Percentiles rank a stretch among this genome's conserved stretches.
phyloP scores from a whole-genome alignment of 129 eudicot genomes.

The Escallonia rubra region DNA sequence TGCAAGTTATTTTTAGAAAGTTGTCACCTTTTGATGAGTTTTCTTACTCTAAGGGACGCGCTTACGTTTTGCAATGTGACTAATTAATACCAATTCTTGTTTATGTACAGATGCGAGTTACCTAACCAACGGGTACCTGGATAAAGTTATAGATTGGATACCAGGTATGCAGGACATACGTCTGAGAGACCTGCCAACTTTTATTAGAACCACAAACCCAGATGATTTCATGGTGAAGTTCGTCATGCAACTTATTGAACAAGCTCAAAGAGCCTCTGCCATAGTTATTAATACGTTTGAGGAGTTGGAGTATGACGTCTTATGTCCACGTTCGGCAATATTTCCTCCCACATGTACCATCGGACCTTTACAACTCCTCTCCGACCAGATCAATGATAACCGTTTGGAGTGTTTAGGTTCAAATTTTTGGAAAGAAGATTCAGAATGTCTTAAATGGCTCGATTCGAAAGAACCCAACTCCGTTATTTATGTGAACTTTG shows the following conservation, averaged over 20 bases:
- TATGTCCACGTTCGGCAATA: slow-evolving; percentile 13
- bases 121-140: background rate
- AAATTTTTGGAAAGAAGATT: slow-evolving; percentile 36
- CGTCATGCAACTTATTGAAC: background rate
- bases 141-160: background rate
- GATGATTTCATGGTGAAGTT: background rate
- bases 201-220: background rate
- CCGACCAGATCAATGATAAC: slow-evolving; percentile 4
- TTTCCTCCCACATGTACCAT: slow-evolving; percentile 22
- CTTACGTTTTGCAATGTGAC: too few species aligned
- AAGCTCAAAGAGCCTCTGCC: background rate
- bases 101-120: background rate
- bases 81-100: background rate
- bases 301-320: slow-evolving; percentile 11
- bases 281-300: background rate
- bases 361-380: slow-evolving; percentile 35
- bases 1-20: too few species aligned
- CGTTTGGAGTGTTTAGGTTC: background rate
- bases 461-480: slow-evolving; percentile 23
- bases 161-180: background rate
- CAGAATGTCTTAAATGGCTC: slow-evolving; percentile 34
- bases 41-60: too few species aligned
- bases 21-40: too few species aligned
- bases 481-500: slow-evolving; percentile 36
- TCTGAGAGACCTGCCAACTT: background rate